Conservation (phyloP, 1,284 basidiomycete genomes). For the Paramarasmius palmivorus region DNA sequence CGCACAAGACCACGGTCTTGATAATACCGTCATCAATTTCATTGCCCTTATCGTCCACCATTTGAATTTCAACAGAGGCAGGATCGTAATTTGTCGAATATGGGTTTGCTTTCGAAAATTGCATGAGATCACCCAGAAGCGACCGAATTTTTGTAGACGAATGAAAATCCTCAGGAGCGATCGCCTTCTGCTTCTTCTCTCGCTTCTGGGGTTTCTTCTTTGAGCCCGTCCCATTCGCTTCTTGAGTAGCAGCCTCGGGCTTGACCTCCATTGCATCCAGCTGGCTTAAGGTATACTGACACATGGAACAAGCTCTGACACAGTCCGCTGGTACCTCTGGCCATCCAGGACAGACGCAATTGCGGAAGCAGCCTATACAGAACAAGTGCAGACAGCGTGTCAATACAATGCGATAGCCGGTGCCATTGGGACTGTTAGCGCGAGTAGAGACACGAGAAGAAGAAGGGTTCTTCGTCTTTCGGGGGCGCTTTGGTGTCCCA, state of each 20-base stretch:
- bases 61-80: constrained; percentile 65
- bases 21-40: constrained; percentile 64
- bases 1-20: constrained; percentile 93
- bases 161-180: constrained; percentile 56
- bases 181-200: constrained; percentile 68
- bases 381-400: constrained; percentile 95
- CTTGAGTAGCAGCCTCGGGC: constrained; percentile 35
- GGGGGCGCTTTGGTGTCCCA: constrained; percentile 57
- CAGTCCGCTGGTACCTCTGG: constrained; percentile 64
- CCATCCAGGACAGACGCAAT: constrained; percentile 76
- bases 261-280: constrained; percentile 79
- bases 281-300: constrained; percentile 63
- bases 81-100: constrained; percentile 86
- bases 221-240: constrained; percentile 27
- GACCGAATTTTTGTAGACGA: constrained; percentile 87
- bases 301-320: constrained; percentile 71
- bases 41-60: constrained; percentile 74
- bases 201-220: constrained; percentile 70
- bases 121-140: constrained; percentile 73
- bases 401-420: constrained; percentile 57
- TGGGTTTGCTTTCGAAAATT: constrained; percentile 78
- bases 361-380: constrained; percentile 81
- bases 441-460: constrained; percentile 74
- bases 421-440: constrained; percentile 60
- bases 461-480: constrained; percentile 54